Evolutionary conservation across 2,329 filamentous ascomycete genomes (phyloP).

Genomic region (Aureobasidium melanogenum): DNA sequence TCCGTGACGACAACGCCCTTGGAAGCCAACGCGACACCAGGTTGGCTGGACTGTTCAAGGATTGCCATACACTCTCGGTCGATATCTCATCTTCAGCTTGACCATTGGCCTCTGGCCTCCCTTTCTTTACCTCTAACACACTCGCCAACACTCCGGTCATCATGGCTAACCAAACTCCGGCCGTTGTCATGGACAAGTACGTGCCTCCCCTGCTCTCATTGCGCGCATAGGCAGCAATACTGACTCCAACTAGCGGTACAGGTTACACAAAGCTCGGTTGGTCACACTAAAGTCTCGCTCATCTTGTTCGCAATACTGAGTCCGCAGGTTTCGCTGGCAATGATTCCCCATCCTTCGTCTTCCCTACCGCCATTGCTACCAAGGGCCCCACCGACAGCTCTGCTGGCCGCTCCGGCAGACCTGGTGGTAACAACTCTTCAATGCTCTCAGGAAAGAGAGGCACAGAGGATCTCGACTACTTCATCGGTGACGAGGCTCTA

Average conservation of each 20-base stretch:
- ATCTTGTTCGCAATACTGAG: background rate
- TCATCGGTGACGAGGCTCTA: constrained; percentile 94
- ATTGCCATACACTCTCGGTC: background rate
- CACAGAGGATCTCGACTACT: constrained; percentile 96
- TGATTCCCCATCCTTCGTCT: constrained; percentile 97
- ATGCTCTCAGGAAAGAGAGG: constrained; percentile 90
- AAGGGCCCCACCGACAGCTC: constrained; percentile 66
- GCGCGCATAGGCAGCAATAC: constrained; percentile 14
- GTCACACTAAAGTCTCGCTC: constrained; percentile 22
- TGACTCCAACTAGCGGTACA: constrained; percentile 66
- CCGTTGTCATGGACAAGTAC: constrained; percentile 99
- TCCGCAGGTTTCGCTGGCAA: constrained; percentile 88
- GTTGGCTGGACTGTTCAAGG: background rate
- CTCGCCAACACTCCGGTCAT: constrained; percentile 23
- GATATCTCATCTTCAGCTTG: background rate
- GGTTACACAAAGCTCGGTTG: constrained; percentile 97
- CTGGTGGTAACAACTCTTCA: constrained; percentile 86
- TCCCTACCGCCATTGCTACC: constrained; percentile 95
- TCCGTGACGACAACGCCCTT: constrained; percentile 10
- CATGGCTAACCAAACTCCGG: constrained; percentile 97
- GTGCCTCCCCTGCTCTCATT: constrained; percentile 32
- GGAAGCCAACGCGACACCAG: constrained; percentile 2
- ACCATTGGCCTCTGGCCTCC: background rate
- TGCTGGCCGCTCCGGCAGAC: constrained; percentile 77
- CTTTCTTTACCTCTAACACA: background rate